Percentiles rank a stretch among this genome's conserved stretches.
These are phyloP conservation scores for Geotrichum aggregatum DNA, from an alignment of 1,139 yeast genomes.

Conservation along the genomic window DNA sequence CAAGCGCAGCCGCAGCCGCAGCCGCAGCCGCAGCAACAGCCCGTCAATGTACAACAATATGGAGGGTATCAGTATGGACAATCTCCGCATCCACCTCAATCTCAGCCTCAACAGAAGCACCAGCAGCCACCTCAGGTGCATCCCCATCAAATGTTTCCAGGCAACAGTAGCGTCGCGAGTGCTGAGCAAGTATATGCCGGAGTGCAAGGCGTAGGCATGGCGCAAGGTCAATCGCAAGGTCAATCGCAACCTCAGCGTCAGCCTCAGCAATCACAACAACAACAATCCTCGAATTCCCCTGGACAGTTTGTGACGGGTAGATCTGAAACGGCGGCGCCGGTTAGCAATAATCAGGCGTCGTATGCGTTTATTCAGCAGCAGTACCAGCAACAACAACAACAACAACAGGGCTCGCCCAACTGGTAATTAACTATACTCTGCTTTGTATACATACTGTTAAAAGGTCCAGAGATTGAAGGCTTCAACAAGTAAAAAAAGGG, in stretches of 20 bases:
- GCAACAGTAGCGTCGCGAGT: background rate
- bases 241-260: background rate
- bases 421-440: background rate
- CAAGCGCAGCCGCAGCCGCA: background rate
- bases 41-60: background rate
- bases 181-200: slow-evolving; percentile 1
- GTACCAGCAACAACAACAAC: slow-evolving; percentile 1
- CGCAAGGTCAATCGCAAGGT: background rate
- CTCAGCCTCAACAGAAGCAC: slow-evolving; percentile 3
- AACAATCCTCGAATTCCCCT: background rate
- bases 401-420: slow-evolving; percentile 3
- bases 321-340: background rate
- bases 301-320: background rate
- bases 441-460: no score
- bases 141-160: background rate
- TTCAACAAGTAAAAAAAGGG: no score
- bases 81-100: background rate
- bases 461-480: no score
- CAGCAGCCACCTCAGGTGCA: background rate
- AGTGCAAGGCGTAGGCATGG: background rate
- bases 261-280: background rate
- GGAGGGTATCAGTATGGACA: background rate
- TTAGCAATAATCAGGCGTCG: background rate
- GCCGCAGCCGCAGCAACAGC: background rate
- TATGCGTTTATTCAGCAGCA: slow-evolving; percentile 6